Evolutionary conservation across 306 rosid species (phyloP), one percentile per base, ranked within the genome.

Genomic region (Herpetospermum pedunculosum): DNA sequence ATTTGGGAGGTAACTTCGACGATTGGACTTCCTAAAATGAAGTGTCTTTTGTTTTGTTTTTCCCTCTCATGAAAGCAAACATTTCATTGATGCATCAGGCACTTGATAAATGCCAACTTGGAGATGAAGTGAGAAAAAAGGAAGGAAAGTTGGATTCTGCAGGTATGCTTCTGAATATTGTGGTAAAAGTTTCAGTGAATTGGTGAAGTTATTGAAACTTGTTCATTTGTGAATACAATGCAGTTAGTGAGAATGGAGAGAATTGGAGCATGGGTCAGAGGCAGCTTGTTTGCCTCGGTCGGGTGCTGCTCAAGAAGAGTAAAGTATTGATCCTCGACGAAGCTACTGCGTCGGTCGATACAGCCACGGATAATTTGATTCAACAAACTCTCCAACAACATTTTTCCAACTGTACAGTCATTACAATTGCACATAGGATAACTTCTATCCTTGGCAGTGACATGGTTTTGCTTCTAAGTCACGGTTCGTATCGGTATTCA

Each of bases 201-300:
- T 64, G 68, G 8, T 35, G 47, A 48, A 68, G 62, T 78, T 70
- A 30, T 38, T 52, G 16, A 65, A 44, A 68, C 54, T 43, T 37
- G 6, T 46, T 60, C 18, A 4, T 14, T 43, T 14, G 12, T 64
- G 48, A 80, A 30, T 79, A 37, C 1, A 64, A 37, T 85, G 73
- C 72, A 92, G 97, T 90, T 46, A 75, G 44, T 2, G 96, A 92
- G 85, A 92, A 87, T 46, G 97, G 96, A 79, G 97, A 92, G 77
- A 92, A 92, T 53, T 92, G 98, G 98, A 90, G 98, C 74, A 86
- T 92, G 96, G 98, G 96, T 60, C 97, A 90, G 87, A 90, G 96
- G 85, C 93, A 92, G 54, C 79, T 90, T 75, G 97, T 92, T 14
- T 90, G 97, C 89, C 90, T 88, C 21, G 96, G 98, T 3, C 86